Evolutionary conservation across 495 filamentous ascomycete genomes (phyloP), one percentile per base, ranked within the genome.

Genomic region (Aspergillus ostianus): DNA sequence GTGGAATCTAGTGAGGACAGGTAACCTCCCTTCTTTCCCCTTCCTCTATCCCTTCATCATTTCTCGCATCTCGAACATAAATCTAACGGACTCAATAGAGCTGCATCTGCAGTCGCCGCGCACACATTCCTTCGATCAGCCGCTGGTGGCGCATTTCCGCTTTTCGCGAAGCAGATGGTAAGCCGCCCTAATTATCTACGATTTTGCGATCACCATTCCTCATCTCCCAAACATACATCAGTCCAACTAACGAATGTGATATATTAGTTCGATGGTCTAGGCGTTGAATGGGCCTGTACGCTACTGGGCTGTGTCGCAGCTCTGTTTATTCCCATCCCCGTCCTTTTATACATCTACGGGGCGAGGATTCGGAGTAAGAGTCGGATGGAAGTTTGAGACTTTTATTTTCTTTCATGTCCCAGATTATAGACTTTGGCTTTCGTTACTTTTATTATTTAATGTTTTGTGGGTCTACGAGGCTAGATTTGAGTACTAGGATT

Each of bases 61-160:
- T n/a, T 23, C 9, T 26, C 15, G 0, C 27, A 55, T 3, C 3
- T 49, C 30, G 21, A 36, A 29, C 10, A 47, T 12, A 10, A 50
- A 23, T 13, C 47, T 57, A 48, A 56, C 21, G 13, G 36, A 27
- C 0, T 29, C 29, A n/a, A 20, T 55, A 81, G 80, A 29, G 82
- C 88, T 0, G 90, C 90, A 0, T 86, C 81, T 1, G 90, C 88
- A 0, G 70, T 92, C 12, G 89, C 89, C 0, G 88, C 88, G 4
- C 90, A 92, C 63, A 80, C 84, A 0, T 85, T 92, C 6, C 70
- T 86, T n/a, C 76, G 89, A 17, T 84, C 77, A 19, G 61, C 85
- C 0, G 67, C 78, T 9, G 85, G 84, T 3, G 82, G 80, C 2
- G 69, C 82, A 1, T 73, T 88, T 8, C 85, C 84, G 6, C 74